Percentiles rank a stretch among this genome's conserved stretches.
Conservation (phyloP, 192 early-diverging fungal genomes). For the Funneliformis geosporum region DNA sequence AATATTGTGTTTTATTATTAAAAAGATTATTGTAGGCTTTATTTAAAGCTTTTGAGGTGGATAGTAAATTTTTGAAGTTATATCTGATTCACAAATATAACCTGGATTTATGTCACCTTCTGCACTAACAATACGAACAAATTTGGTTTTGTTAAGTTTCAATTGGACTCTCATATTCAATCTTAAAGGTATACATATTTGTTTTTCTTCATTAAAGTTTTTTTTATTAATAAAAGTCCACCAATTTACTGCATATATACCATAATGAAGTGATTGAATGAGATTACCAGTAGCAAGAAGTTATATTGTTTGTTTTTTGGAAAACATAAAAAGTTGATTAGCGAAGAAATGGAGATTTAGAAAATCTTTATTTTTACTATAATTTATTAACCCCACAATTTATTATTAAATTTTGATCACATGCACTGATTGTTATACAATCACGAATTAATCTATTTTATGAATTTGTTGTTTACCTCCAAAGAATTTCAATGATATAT, state of each 20-base stretch:
- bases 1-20: too few relatives aligned
- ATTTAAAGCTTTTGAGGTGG: too few relatives aligned
- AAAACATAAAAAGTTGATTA: not conserved
- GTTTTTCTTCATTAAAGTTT: not conserved
- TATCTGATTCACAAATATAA: too few relatives aligned
- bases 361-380: not conserved
- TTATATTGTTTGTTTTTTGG: not conserved
- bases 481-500: too few relatives aligned
- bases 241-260: not conserved
- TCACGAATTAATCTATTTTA: constrained; percentile 1
- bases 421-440: not conserved
- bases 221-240: too few relatives aligned
- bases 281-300: not conserved
- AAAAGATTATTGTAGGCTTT: too few relatives aligned
- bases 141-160: not conserved
- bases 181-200: not conserved
- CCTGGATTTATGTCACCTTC: too few relatives aligned
- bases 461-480: too few relatives aligned
- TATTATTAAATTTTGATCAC: not conserved
- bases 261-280: not conserved
- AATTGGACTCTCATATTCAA: not conserved
- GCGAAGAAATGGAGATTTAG: not conserved
- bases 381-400: not conserved
- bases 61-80: too few relatives aligned
- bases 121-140: not conserved